phyloP scores from a whole-genome alignment of 306 rosid species.

The Citrullus amarus region DNA sequence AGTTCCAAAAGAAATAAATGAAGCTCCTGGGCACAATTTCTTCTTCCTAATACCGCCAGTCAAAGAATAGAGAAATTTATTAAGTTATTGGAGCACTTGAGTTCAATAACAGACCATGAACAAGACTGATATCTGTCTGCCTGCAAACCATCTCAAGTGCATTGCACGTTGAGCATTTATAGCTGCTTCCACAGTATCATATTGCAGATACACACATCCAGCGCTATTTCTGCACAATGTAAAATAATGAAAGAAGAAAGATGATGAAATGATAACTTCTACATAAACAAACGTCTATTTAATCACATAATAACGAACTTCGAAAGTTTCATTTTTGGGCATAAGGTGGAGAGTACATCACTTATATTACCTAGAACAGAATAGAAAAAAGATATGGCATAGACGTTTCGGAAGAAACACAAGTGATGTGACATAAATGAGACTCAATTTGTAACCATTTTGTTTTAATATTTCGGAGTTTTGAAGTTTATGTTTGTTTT shows the following conservation, averaged over 20 bases:
- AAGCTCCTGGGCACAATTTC: not conserved
- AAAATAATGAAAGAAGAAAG: not conserved
- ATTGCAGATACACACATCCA: constrained; percentile 79
- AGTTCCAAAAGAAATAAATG: not conserved
- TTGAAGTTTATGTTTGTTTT: too few relatives aligned
- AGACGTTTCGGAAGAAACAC: not conserved
- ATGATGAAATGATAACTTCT: not conserved
- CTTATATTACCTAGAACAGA: not conserved
- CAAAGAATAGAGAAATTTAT: not conserved
- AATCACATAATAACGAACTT: not conserved
- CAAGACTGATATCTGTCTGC: constrained; percentile 67
- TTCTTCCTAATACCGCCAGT: not conserved
- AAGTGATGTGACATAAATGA: not conserved
- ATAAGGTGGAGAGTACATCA: not conserved
- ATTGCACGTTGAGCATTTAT: constrained; percentile 77
- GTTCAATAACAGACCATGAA: constrained; percentile 48
- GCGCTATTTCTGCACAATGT: constrained; percentile 59
- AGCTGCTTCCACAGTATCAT: constrained; percentile 75
- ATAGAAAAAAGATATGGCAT: not conserved
- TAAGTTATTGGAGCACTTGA: not conserved
- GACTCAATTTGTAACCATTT: too few relatives aligned
- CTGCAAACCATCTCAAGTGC: constrained; percentile 97
- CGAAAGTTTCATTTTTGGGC: not conserved
- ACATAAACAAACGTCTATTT: not conserved
- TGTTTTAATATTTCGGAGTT: too few relatives aligned